Evolutionary conservation across 2,329 filamentous ascomycete genomes (phyloP).

Genomic region (Colletotrichum falcatum): DNA sequence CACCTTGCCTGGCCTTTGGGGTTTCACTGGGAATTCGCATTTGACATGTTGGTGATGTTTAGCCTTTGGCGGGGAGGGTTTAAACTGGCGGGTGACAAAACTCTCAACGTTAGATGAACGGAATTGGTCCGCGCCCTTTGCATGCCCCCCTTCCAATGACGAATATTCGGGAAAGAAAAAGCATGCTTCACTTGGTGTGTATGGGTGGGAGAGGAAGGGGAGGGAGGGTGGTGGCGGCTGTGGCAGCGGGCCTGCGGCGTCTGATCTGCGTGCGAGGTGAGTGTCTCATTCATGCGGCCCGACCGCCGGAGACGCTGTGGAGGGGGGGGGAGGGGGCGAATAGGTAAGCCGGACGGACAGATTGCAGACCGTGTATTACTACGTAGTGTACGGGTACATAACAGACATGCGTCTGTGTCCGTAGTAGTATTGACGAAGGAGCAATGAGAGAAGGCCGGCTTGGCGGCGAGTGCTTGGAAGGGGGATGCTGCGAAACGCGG

Average conservation of each 20-base stretch:
- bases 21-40: not conserved
- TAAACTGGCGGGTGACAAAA: constrained; percentile 16
- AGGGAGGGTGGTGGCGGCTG: too few relatives aligned
- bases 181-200: not conserved
- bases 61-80: not conserved
- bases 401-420: too few relatives aligned
- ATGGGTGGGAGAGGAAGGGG: too few relatives aligned
- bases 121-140: not conserved
- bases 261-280: constrained; percentile 15
- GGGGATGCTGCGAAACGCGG: not conserved
- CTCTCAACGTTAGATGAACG: not conserved
- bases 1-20: not conserved
- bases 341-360: too few relatives aligned
- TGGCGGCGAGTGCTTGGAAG: not conserved
- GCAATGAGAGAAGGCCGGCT: not conserved
- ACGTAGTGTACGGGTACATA: too few relatives aligned
- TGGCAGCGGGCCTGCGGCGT: constrained; percentile 10
- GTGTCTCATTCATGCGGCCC: constrained; percentile 2
- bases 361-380: too few relatives aligned
- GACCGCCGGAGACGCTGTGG: not conserved
- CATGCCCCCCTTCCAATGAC: too few relatives aligned
- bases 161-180: too few relatives aligned
- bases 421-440: not conserved
- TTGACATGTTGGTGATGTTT: not conserved
- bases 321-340: too few relatives aligned